Evolutionary conservation across 805 yeast genomes (phyloP).

Genomic region (Saccharomycopsis selenospora): DNA sequence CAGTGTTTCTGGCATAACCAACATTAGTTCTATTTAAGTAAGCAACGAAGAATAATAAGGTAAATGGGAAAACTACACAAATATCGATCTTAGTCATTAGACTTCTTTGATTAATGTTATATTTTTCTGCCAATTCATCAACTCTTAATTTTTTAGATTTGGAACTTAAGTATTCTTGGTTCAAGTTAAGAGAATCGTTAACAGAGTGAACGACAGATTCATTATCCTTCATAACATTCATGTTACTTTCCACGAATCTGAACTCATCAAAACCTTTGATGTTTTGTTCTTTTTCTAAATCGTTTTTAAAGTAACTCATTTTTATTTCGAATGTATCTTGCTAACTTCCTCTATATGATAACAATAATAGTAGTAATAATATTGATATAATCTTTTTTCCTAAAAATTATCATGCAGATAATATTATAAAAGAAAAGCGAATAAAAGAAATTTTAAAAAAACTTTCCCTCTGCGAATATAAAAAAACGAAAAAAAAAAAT

Average conservation of each 20-base stretch:
- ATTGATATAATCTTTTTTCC: no score
- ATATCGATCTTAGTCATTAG: slow-evolving; percentile 58
- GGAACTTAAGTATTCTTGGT: slow-evolving; percentile 2
- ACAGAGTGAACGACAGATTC: neutral
- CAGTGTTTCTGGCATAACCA: slow-evolving; percentile 64
- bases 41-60: slow-evolving; percentile 59
- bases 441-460: no score
- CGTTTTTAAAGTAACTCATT: no score
- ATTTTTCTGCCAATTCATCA: slow-evolving; percentile 32
- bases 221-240: neutral
- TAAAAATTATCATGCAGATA: no score
- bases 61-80: slow-evolving; percentile 63
- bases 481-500: no score
- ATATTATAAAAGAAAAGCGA: no score
- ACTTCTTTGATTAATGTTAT: slow-evolving; percentile 43
- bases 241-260: slow-evolving; percentile 4
- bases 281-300: neutral
- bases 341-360: no score
- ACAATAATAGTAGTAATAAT: no score
- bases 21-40: slow-evolving; percentile 71
- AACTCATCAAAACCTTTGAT: slow-evolving; percentile 2
- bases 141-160: slow-evolving; percentile 19
- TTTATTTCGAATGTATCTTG: no score
- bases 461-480: no score
- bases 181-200: neutral